Conservation (phyloP, 2,329 filamentous ascomycete genomes). For the Ascochyta clinopodiicola region DNA sequence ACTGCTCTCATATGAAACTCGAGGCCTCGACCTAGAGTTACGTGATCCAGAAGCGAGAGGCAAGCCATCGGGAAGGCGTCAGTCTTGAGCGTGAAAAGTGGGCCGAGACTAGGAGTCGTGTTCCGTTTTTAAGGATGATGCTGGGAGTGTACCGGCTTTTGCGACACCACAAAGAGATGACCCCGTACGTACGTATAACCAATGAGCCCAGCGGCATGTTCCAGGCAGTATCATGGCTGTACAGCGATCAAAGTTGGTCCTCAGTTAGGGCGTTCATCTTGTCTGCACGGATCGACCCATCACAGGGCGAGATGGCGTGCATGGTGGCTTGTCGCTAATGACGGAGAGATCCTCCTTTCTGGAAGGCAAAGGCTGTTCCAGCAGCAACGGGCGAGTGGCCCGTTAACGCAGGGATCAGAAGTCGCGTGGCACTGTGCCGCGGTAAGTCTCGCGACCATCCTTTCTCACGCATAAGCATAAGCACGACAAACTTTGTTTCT, state of each 20-base stretch:
- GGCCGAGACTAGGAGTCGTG: not conserved
- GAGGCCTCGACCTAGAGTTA: slow-evolving; percentile 9
- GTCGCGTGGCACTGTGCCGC: not conserved
- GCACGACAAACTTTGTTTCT: not conserved
- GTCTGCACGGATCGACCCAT: not conserved
- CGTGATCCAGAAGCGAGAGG: slow-evolving; percentile 3
- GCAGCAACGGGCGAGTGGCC: not conserved
- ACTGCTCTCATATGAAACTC: slow-evolving; percentile 9
- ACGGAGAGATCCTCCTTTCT: slow-evolving; percentile 6
- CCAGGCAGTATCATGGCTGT: not conserved
- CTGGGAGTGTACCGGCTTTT: slow-evolving; percentile 6
- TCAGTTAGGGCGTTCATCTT: not conserved
- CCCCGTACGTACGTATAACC: not conserved
- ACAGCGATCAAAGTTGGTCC: not conserved
- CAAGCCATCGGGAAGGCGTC: slow-evolving; percentile 9
- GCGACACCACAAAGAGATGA: not conserved
- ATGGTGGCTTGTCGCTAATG: slow-evolving; percentile 8
- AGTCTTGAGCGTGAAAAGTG: slow-evolving; percentile 9
- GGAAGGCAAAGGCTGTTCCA: not conserved
- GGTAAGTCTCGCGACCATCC: not conserved
- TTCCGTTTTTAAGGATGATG: slow-evolving; percentile 7
- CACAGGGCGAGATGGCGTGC: slow-evolving; percentile 1
- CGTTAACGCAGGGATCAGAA: slow-evolving; percentile 7
- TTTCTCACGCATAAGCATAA: not conserved
- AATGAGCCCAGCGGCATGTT: not conserved